Conservation (phyloP, 345 rosid species). For the Ceriops decandra region DNA sequence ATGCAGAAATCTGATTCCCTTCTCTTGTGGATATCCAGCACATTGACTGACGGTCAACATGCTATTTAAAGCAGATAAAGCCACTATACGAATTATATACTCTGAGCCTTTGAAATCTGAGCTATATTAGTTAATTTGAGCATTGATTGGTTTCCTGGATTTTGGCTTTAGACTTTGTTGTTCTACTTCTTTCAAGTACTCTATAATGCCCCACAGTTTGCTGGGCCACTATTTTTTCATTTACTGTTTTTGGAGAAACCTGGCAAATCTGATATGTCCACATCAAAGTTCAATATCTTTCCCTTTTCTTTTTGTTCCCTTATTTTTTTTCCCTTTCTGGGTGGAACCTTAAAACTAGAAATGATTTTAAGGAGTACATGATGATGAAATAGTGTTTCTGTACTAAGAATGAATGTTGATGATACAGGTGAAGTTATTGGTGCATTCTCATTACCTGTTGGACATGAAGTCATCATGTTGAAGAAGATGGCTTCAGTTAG, state of each 20-base stretch:
- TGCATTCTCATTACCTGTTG: constrained; percentile 80
- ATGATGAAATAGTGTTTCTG: neutral
- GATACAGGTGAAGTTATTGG: constrained; percentile 94
- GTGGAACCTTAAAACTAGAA: neutral
- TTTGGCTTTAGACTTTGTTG: too few relatives aligned
- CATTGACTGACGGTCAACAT: neutral
- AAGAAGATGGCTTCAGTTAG: constrained; percentile 78
- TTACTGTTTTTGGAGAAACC: neutral
- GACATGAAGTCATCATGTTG: constrained; percentile 51
- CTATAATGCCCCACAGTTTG: too few relatives aligned
- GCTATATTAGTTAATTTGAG: neutral
- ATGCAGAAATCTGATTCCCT: constrained; percentile 2
- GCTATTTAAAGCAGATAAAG: neutral
- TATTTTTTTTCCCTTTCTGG: neutral
- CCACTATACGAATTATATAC: too few relatives aligned
- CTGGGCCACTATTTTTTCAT: too few relatives aligned
- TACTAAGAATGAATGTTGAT: constrained; percentile 9
- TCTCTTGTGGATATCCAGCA: neutral
- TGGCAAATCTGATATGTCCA: neutral
- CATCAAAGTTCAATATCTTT: neutral
- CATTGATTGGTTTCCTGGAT: neutral
- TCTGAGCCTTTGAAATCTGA: neutral
- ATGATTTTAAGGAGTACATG: neutral
- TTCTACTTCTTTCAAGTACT: too few relatives aligned
- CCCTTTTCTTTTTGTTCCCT: neutral